A percentile compares a stretch with the other conserved stretches of the same genome.
phyloP scores from a whole-genome alignment of 1,284 basidiomycete species.

The Stereum hirsutum region DNA sequence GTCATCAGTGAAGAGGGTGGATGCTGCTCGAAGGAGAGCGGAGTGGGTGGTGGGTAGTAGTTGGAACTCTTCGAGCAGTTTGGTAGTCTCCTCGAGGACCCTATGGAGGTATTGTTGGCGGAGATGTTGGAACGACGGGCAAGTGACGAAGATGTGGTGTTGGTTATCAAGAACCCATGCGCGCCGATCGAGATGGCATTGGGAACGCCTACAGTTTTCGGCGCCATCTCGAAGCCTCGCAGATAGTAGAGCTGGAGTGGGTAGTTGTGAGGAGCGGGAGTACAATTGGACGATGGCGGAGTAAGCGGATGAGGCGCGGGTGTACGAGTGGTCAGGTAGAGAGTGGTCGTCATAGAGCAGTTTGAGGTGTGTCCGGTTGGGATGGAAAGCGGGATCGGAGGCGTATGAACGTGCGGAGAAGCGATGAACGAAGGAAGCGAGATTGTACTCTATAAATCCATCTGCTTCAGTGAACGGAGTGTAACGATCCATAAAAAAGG shows the following conservation, averaged over 20 bases:
- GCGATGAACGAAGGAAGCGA: neutral
- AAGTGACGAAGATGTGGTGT: neutral
- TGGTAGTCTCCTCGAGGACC: neutral
- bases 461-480: neutral
- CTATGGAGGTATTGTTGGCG: neutral
- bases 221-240: neutral
- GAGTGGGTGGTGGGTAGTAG: neutral
- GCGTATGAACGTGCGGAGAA: neutral
- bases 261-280: neutral
- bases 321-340: neutral
- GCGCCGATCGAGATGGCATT: too few relatives aligned
- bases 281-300: neutral
- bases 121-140: neutral
- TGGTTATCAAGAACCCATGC: neutral
- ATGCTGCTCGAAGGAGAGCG: neutral
- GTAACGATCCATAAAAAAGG: too few relatives aligned
- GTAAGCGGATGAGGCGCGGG: neutral
- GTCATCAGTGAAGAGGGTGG: neutral
- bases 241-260: neutral
- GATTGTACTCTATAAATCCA: neutral
- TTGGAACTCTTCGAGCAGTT: neutral
- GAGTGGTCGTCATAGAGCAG: neutral
- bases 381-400: neutral
- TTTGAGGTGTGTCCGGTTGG: too few relatives aligned
- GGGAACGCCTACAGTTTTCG: neutral